phyloP scores from a whole-genome alignment of 768 basidiomycete genomes.

The Cubamyces lactineus region DNA sequence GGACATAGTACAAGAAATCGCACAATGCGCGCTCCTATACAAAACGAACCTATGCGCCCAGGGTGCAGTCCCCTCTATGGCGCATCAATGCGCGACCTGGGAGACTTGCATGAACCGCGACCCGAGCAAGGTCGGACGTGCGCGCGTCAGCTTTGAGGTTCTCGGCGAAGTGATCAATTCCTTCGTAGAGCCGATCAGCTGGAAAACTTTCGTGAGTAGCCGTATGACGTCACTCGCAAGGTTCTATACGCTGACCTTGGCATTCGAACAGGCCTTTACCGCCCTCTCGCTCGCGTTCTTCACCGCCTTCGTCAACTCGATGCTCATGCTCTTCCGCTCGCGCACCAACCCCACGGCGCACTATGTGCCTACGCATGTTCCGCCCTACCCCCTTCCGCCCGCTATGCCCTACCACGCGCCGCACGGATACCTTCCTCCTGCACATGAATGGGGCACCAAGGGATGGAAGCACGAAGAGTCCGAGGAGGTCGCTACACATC shows the following conservation, averaged over 20 bases:
- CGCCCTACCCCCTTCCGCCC: slow-evolving; percentile 42
- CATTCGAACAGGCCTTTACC: too few species aligned
- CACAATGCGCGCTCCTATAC: slow-evolving; percentile 80
- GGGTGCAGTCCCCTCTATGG: slow-evolving; percentile 85
- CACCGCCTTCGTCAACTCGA: slow-evolving; percentile 82
- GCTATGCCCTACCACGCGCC: slow-evolving; percentile 48
- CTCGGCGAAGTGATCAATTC: slow-evolving; percentile 96
- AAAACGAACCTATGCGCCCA: slow-evolving; percentile 80
- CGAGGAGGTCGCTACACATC: slow-evolving; percentile 24
- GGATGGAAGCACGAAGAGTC: slow-evolving; percentile 35
- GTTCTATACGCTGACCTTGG: too few species aligned
- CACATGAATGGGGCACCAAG: slow-evolving; percentile 47
- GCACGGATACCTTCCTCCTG: slow-evolving; percentile 53
- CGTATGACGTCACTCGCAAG: too few species aligned
- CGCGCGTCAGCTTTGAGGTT: slow-evolving; percentile 89
- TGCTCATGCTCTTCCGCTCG: slow-evolving; percentile 76
- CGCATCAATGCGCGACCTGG: slow-evolving; percentile 85
- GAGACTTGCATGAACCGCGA: slow-evolving; percentile 95
- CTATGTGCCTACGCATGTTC: slow-evolving; percentile 15
- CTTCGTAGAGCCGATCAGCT: slow-evolving; percentile 96
- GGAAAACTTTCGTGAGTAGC: slow-evolving; percentile 90
- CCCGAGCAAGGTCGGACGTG: slow-evolving; percentile 85
- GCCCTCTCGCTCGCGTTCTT: slow-evolving; percentile 74
- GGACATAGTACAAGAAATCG: slow-evolving; percentile 93
- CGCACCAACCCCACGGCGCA: slow-evolving; percentile 47